Evolutionary conservation across 1,284 basidiomycete species (phyloP).

Genomic region (Rhizoctonia solani): DNA sequence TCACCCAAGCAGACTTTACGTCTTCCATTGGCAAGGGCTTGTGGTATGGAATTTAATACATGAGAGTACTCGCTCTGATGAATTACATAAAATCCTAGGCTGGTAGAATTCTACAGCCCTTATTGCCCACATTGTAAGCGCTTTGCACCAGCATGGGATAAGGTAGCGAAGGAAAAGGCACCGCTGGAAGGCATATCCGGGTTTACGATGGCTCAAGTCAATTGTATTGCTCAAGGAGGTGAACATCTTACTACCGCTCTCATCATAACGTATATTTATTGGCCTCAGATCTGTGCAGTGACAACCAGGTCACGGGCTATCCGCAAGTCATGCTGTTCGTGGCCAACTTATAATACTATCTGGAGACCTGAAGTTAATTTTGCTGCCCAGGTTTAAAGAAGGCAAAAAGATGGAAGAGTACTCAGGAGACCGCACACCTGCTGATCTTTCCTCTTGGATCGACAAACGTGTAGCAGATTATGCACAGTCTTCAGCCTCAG

Average conservation of each 20-base stretch:
- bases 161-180: constrained; percentile 63
- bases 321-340: constrained; percentile 77
- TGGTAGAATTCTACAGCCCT: constrained; percentile 78
- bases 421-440: constrained; percentile 56
- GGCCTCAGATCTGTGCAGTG: constrained; percentile 73
- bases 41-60: constrained; percentile 39
- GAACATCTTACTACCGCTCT: constrained; percentile 43
- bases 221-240: constrained; percentile 85
- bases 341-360: not conserved
- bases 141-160: constrained; percentile 84
- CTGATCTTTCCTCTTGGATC: constrained; percentile 58
- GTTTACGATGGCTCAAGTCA: constrained; percentile 81
- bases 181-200: constrained; percentile 55
- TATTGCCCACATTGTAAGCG: constrained; percentile 76
- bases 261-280: not conserved
- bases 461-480: constrained; percentile 48
- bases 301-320: constrained; percentile 72
- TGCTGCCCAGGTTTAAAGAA: constrained; percentile 50
- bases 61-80: not conserved
- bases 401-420: constrained; percentile 67
- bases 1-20: constrained; percentile 38
- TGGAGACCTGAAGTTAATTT: not conserved
- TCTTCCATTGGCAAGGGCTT: constrained; percentile 36
- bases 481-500: constrained; percentile 40
- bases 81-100: constrained; percentile 46